Evolutionary conservation across 805 yeast genomes (phyloP).

Genomic region (Maudiozyma bulderi): DNA sequence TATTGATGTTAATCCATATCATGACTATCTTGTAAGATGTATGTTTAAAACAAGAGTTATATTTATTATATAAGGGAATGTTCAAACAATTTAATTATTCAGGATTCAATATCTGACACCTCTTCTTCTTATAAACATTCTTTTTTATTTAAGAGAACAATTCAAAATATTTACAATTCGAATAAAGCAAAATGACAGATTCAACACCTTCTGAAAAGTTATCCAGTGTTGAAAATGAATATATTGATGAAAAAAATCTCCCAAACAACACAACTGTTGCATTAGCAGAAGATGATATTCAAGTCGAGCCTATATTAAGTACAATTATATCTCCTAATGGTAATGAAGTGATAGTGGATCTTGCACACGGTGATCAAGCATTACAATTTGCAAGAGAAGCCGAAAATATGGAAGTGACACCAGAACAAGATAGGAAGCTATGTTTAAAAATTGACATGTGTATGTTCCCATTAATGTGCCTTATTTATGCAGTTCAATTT

Average conservation of each 20-base stretch:
- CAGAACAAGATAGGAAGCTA: conserved; percentile 29
- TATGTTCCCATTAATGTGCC: conserved; percentile 42
- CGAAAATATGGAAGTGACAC: conserved; percentile 23
- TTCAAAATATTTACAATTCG: no score
- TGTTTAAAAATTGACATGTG: conserved; percentile 43
- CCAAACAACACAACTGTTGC: neutral
- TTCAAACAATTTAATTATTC: no score
- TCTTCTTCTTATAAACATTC: no score
- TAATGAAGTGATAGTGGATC: conserved; percentile 21
- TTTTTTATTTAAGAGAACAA: no score
- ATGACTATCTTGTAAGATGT: no score
- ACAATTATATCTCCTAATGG: conserved; percentile 23
- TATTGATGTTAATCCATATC: no score
- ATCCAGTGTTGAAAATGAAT: neutral
- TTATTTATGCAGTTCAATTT: conserved; percentile 42
- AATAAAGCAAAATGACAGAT: neutral
- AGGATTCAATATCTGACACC: no score
- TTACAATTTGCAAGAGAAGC: conserved; percentile 33
- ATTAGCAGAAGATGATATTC: neutral
- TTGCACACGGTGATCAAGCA: conserved; percentile 39
- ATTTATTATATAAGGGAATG: no score
- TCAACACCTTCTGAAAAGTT: neutral
- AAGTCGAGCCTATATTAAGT: conserved; percentile 1
- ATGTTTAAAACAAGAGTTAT: no score
- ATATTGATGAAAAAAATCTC: neutral